Percentiles rank a stretch among this genome's conserved stretches.
These are phyloP conservation scores for Austroboletus niveus DNA, from an alignment of 1,284 basidiomycete species.

Conservation along the genomic window DNA sequence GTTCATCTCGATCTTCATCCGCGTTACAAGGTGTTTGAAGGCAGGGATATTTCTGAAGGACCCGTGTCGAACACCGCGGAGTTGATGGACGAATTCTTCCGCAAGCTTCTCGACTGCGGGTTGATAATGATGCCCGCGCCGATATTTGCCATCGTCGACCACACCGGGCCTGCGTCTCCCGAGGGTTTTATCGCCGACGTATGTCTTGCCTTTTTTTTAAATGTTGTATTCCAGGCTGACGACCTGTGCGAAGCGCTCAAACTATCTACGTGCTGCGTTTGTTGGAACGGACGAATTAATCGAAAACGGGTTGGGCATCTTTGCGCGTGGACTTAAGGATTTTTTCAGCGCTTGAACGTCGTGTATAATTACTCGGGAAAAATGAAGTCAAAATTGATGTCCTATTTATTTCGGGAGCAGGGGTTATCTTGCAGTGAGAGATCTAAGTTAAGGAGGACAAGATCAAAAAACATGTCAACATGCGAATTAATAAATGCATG, in stretches of 20 bases:
- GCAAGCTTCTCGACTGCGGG: constrained; percentile 29
- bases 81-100: constrained; percentile 35
- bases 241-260: constrained; percentile 23
- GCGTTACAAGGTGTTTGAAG: constrained; percentile 23
- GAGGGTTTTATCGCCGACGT: constrained; percentile 28
- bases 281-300: constrained; percentile 34
- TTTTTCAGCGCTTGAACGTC: constrained; percentile 16
- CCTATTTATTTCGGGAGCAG: no score
- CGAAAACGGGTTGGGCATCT: constrained; percentile 26
- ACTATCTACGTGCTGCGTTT: constrained; percentile 32
- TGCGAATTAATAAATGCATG: no score
- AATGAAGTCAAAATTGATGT: no score
- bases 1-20: constrained; percentile 32
- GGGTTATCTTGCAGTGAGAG: no score
- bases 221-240: no score
- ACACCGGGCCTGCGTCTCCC: constrained; percentile 12
- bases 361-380: no score
- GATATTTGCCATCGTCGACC: constrained; percentile 31
- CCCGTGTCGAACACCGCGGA: constrained; percentile 31
- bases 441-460: no score
- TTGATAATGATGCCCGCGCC: constrained; percentile 36
- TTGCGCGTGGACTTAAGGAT: constrained; percentile 26
- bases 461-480: no score
- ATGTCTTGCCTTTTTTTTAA: constrained; percentile 5
- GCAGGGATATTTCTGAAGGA: constrained; percentile 1